Evolutionary conservation across 23 red algal genomes (phyloP).

Genomic region (Gracilaria domingensis): DNA sequence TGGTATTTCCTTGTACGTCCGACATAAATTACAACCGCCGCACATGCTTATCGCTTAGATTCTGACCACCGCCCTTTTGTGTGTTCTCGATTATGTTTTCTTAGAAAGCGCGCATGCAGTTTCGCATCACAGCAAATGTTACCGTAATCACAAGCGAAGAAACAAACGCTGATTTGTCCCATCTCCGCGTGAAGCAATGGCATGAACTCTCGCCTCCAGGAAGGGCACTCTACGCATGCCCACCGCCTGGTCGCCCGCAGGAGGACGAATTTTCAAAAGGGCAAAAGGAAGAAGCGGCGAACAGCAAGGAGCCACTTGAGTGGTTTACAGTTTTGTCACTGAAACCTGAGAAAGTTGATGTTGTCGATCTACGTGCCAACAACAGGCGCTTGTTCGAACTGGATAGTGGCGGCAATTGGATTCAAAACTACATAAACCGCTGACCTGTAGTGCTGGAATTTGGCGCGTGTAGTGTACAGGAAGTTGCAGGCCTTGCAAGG

Average conservation of each 20-base stretch:
- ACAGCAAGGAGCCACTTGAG: conserved; percentile 1
- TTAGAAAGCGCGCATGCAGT: conserved; percentile 32
- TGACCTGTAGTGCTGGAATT: not conserved
- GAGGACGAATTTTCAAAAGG: not conserved
- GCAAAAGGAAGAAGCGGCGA: not conserved
- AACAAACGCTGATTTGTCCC: not conserved
- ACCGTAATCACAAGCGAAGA: not conserved
- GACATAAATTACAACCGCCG: no score
- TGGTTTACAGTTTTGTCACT: conserved; percentile 32
- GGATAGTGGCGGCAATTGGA: conserved; percentile 8
- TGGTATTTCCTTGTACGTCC: conserved; percentile 62
- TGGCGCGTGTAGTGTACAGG: not conserved
- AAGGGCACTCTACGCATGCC: not conserved
- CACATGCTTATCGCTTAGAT: not conserved
- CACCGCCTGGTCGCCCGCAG: conserved; percentile 9
- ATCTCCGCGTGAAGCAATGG: not conserved
- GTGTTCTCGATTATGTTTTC: not conserved
- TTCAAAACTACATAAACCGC: conserved; percentile 18
- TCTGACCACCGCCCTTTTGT: conserved; percentile 2
- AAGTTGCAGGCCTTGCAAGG: not conserved
- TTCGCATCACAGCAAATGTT: conserved; percentile 12
- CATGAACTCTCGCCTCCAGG: not conserved
- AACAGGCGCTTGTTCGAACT: conserved; percentile 11
- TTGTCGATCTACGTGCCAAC: conserved; percentile 44
- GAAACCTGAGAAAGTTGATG: conserved; percentile 22